Base-by-base conservation (phyloP, 192 early-diverging fungal species). In the Backusella parvicylindrica region DNA sequence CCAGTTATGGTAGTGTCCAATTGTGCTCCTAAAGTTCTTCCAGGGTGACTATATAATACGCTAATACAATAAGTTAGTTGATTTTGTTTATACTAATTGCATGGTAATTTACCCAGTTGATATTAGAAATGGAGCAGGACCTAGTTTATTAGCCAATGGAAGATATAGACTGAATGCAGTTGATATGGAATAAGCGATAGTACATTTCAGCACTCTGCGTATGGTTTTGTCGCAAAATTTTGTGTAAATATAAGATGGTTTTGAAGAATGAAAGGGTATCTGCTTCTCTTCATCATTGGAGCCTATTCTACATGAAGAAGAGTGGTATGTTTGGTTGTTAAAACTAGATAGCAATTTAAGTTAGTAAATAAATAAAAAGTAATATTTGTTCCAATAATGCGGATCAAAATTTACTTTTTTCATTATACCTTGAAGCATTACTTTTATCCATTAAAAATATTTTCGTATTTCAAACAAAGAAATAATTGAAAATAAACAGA, bases 11-110 rank as follows among this genome's bases (percentile, higher is more conserved):
- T 84, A 5, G 83, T 80, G 12, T 87, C 86, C 4, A 87, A 68
- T 41, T 85, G 84, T 3, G 86, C 81, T 5, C 86, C 86, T 64
- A 87, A 76, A 0, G 83, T 85, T 41, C 85, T 77, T 47, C 81
- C 72, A 12, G 85, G 85, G 36, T 86, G 85, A 26, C 82, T 81
- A 47, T 84, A 86, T 21, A 86, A 68, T 1, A 60, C 53, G 2
- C 53, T 60, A 60, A 28, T 1, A 28, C 23, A 56, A 60, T 12
- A 26, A 9, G 8, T 56, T 28, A 28, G 9, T 28, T 60, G 53
- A 6, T 60, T 47, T 60, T 11, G 23, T 13, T 4, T 7, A 56
- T 26, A 12, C 2, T 2, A 28, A 28, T 60, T 2, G 3, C 2
- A 3, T 28, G 2, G 9, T 60, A 5, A 28, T 13, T 11, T 78